phyloP scores from a whole-genome alignment of 2,329 filamentous ascomycete genomes.

The Clarireedia hainanense region DNA sequence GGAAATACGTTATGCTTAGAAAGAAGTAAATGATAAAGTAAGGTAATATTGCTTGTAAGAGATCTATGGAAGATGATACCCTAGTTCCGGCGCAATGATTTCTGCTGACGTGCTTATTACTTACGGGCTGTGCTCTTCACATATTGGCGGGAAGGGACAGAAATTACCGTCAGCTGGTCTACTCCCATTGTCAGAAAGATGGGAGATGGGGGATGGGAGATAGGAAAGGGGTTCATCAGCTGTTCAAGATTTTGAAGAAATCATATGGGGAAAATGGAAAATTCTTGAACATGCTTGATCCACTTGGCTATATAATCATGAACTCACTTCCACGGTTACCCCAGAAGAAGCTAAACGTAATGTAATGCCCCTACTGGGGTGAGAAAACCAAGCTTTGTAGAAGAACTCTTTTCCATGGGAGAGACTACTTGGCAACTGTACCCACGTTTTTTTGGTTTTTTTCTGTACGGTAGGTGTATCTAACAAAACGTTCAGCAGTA shows the following conservation, averaged over 20 bases:
- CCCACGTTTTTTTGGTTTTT: no score
- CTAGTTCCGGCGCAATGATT: neutral
- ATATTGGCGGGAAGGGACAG: no score
- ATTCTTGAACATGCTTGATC: neutral
- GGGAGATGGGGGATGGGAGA: no score
- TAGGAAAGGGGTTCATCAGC: no score
- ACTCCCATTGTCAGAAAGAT: no score
- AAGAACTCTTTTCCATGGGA: neutral
- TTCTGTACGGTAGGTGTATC: no score
- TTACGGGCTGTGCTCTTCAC: no score
- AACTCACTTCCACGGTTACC: slow-evolving; percentile 1
- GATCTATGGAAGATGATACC: neutral
- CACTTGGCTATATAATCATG: neutral
- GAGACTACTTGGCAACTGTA: no score
- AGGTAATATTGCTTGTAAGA: neutral
- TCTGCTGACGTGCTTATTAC: no score
- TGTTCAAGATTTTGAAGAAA: no score
- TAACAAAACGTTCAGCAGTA: no score
- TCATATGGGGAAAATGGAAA: neutral
- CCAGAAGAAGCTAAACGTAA: slow-evolving; percentile 10
- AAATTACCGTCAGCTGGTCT: no score
- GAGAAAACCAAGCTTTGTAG: neutral
- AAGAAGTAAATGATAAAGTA: neutral
- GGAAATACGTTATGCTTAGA: neutral
- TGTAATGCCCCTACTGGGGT: neutral